Conservation (phyloP, 2,329 filamentous ascomycete species). For the Paracoccidioides brasiliensis region DNA sequence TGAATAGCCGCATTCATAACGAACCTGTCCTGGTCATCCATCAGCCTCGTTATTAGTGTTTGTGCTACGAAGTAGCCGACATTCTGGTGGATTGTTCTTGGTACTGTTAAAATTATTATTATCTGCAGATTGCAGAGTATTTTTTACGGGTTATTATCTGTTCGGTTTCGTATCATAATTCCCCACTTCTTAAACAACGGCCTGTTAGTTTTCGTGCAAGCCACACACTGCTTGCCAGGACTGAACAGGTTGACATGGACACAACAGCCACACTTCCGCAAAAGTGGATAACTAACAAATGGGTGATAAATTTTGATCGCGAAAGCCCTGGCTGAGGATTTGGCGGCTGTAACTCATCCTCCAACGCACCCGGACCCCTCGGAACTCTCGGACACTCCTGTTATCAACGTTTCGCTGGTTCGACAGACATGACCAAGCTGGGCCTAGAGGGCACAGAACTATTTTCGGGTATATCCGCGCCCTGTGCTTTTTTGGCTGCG, state of each 20-base stretch:
- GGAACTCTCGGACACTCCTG: neutral
- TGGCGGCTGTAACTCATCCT: neutral
- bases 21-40: neutral
- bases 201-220: no score
- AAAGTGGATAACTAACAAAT: neutral
- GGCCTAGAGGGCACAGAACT: neutral
- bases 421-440: neutral
- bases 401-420: neutral
- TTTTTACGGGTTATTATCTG: neutral
- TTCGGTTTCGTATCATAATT: neutral
- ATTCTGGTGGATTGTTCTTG: neutral
- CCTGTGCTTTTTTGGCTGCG: neutral
- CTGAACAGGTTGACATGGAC: neutral
- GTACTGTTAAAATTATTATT: neutral
- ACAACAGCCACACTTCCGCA: neutral
- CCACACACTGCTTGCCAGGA: no score
- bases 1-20: no score
- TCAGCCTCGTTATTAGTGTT: neutral
- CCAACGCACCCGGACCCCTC: no score
- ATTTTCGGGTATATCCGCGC: slow-evolving; percentile 3
- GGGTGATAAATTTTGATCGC: neutral
- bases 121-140: neutral
- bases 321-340: neutral
- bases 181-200: no score
- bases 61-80: neutral